Percentiles rank a stretch among this genome's conserved stretches.
These are phyloP conservation scores for Fusarium sterilihyphosum DNA, from an alignment of 2,329 filamentous ascomycete species.

Conservation along the genomic window DNA sequence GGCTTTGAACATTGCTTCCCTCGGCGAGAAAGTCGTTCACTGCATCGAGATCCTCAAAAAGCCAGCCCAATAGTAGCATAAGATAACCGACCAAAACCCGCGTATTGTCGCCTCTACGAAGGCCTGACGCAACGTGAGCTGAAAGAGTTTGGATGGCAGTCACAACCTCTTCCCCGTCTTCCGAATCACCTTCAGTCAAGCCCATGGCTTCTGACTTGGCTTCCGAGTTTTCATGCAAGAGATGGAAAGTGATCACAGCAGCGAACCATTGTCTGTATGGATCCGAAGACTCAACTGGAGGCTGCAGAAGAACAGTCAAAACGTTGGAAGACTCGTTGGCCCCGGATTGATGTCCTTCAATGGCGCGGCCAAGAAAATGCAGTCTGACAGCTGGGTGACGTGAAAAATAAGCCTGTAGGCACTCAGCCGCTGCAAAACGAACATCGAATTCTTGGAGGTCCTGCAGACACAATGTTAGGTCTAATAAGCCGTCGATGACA, in stretches of 20 bases:
- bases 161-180: slow-evolving; percentile 91
- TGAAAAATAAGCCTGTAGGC: slow-evolving; percentile 91
- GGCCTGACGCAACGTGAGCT: slow-evolving; percentile 82
- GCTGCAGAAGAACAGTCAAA: slow-evolving; percentile 80
- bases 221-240: slow-evolving; percentile 81
- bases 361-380: slow-evolving; percentile 88
- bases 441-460: slow-evolving; percentile 77
- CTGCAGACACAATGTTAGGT: slow-evolving; percentile 78
- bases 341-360: slow-evolving; percentile 83
- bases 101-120: slow-evolving; percentile 80
- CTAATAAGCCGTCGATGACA: slow-evolving; percentile 92
- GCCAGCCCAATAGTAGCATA: slow-evolving; percentile 88
- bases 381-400: slow-evolving; percentile 82
- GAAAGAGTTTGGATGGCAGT: slow-evolving; percentile 91
- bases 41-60: slow-evolving; percentile 90
- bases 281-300: slow-evolving; percentile 72
- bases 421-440: slow-evolving; percentile 85
- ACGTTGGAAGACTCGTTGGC: slow-evolving; percentile 89
- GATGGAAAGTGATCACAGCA: slow-evolving; percentile 83
- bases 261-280: slow-evolving; percentile 93
- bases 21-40: slow-evolving; percentile 94
- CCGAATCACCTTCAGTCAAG: slow-evolving; percentile 88
- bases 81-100: slow-evolving; percentile 85
- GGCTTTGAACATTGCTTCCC: slow-evolving; percentile 88
- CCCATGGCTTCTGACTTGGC: slow-evolving; percentile 83